Base-by-base conservation (phyloP, 805 yeast genomes). In the Yamadazyma paraphyllophila region DNA sequence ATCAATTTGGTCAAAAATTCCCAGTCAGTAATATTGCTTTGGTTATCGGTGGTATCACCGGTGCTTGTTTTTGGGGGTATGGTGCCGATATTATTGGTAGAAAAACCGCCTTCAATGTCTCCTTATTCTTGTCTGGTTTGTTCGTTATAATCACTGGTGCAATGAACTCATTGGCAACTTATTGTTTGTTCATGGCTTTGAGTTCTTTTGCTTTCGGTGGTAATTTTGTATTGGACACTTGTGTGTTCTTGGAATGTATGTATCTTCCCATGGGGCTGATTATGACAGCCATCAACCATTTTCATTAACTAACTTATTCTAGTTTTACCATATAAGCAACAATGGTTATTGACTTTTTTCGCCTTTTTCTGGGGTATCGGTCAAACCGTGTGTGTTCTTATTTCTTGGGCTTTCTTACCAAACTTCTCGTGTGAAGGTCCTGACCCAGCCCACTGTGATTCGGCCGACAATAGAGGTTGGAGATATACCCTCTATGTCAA, bases 311-410 rank as follows among this genome's bases (percentile, higher is more conserved):
- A n/a, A n/a, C n/a, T n/a, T n/a, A n/a, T n/a, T n/a, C n/a, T n/a
- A n/a, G n/a, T 72, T 46, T 61, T 80, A 46, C 84, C 85, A 2
- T 62, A 69, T 36, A 71, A 70, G 40, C 62, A 73, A 52, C 80
- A 78, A 51, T 80, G 73, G 71, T 57, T 78, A 50, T 66, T 75
- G 41, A 78, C 83, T 2, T 65, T 76, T 31, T 70, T 81, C 56
- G 68, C 61, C 8, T 57, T 71, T 32, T 81, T 74, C 74, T 81
- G 85, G 85, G 83, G 82, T 35, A 65, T 81, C 41, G 85, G 85
- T 36, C 83, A 80, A 57, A 76, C 81, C 1, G 66, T 80, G 41
- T 74, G 81, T 15, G 69, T 67, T 9, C 62, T 78, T n/a, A 54
- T 78, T 32, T 79, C 82, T 2, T 81, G 81, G 79, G 83, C 81